Evolutionary conservation across 352 stramenopile genomes (phyloP).

Genomic region (Ochromonadaceae sp.): DNA sequence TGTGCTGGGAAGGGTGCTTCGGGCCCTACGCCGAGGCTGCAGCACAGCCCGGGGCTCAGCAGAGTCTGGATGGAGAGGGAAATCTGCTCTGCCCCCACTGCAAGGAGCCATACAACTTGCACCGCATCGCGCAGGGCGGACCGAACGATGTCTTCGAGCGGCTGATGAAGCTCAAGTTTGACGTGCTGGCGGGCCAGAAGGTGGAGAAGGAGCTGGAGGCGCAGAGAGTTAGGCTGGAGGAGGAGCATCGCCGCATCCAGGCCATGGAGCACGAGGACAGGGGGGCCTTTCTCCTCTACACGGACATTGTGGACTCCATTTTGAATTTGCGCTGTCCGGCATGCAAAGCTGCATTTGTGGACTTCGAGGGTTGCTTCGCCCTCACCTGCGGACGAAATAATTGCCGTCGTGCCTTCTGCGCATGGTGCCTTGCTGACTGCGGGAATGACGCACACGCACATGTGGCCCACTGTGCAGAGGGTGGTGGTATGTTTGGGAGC

Average conservation of each 20-base stretch:
- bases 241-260: conserved; percentile 1
- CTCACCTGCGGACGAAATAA: conserved; percentile 9
- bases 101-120: neutral
- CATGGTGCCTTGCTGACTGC: conserved; percentile 18
- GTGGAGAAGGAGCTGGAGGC: conserved; percentile 1
- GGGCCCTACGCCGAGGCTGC: neutral
- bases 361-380: conserved; percentile 24
- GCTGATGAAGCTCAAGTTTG: neutral
- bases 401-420: conserved; percentile 19
- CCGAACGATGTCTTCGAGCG: neutral
- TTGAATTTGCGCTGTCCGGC: conserved; percentile 9
- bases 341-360: conserved; percentile 16
- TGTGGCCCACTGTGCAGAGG: neutral
- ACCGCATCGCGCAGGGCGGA: neutral
- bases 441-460: conserved; percentile 4
- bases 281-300: neutral
- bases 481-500: neutral
- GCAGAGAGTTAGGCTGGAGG: neutral
- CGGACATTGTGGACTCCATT: conserved; percentile 16
- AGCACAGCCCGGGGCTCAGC: neutral
- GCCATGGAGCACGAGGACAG: conserved; percentile 6
- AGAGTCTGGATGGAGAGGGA: neutral
- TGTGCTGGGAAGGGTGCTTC: conserved; percentile 1
- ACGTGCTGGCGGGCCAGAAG: neutral
- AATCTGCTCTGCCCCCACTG: neutral